Base-by-base conservation (phyloP, 2,329 filamentous ascomycete species). In the Trichoderma semiorbis region DNA sequence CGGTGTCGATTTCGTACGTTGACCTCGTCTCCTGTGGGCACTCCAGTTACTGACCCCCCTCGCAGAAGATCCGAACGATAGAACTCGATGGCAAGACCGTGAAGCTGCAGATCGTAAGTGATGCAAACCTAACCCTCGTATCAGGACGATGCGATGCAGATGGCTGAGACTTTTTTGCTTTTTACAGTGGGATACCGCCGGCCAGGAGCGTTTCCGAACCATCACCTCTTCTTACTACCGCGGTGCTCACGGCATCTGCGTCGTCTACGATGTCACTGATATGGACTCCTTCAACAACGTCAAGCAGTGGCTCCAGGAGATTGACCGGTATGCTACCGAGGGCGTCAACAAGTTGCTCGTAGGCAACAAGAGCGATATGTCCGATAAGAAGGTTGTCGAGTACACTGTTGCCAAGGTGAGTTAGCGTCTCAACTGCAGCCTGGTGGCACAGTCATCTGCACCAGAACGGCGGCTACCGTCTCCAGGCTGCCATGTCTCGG, bases 231-330 rank as follows among this genome's bases (percentile, higher is more conserved):
- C 96, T 74, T 99, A 99, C 90, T 99, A 99, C 89, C 94, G 96
- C 81, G 96, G 96, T 80, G 96, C 96, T 77, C 96, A 98, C 86
- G 96, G 96, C 79, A 99, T 99, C 86, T 99, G 96, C 86, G 95
- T 99, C 78, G 96, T 99, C 82, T 99, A 98, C 89, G 96, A 99
- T 91, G 96, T 99, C 81, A 99, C 96, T 77, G 96, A 99, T 84
- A 98, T 98, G 95, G 96, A 98, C 84, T 97, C 94, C 34, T 99
- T 99, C 93, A 98, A 99, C 91, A 99, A 98, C 87, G 96, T 99
- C 80, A 98, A 99, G 93, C 96, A 99, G 89, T 99, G 96, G 96
- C 90, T 99, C 74, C 96, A 99, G 85, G 96, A 99, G 87, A 99
- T 99, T 79, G 96, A 99, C 87, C 92, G 96, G 83, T 98, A 99